Percentiles rank a stretch among this genome's conserved stretches.
These are phyloP conservation scores for Cladorrhinum sp. DNA, from an alignment of 2,329 filamentous ascomycete genomes.

Conservation along the genomic window DNA sequence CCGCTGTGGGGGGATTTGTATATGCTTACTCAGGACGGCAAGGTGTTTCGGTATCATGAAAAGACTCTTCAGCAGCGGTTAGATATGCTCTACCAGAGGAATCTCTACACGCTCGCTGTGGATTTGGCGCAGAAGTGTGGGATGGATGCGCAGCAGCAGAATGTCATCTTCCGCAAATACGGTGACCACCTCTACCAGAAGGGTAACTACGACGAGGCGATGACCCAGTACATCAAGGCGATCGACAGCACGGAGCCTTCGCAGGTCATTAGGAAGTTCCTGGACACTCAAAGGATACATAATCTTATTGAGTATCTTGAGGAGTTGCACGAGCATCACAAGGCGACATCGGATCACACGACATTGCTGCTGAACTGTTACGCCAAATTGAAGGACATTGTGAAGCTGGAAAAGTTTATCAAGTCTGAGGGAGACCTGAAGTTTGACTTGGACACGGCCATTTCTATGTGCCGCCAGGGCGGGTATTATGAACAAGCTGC, in stretches of 20 bases:
- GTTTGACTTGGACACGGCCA: slow-evolving; percentile 95
- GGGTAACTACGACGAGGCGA: slow-evolving; percentile 94
- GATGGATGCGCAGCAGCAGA: slow-evolving; percentile 76
- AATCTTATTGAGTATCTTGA: slow-evolving; percentile 97
- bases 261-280: slow-evolving; percentile 92
- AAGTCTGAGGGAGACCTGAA: slow-evolving; percentile 91
- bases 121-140: slow-evolving; percentile 88
- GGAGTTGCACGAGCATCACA: slow-evolving; percentile 90
- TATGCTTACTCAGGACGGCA: slow-evolving; percentile 86
- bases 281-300: slow-evolving; percentile 95
- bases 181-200: slow-evolving; percentile 94
- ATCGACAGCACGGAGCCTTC: slow-evolving; percentile 96
- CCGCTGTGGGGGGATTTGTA: slow-evolving; percentile 90
- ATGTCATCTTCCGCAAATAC: slow-evolving; percentile 87
- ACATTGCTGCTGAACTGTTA: slow-evolving; percentile 95
- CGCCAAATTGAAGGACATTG: slow-evolving; percentile 94
- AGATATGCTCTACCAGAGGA: slow-evolving; percentile 89
- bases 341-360: slow-evolving; percentile 91
- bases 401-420: slow-evolving; percentile 94
- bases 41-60: slow-evolving; percentile 84
- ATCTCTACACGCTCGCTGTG: slow-evolving; percentile 87
- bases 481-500: slow-evolving; percentile 97
- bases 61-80: slow-evolving; percentile 87
- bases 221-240: slow-evolving; percentile 95
- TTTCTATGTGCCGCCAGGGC: slow-evolving; percentile 94